These are phyloP conservation scores for Cutaneotrichosporon dermatis DNA, from an alignment of 1,284 basidiomycete genomes.

Conservation along the genomic window DNA sequence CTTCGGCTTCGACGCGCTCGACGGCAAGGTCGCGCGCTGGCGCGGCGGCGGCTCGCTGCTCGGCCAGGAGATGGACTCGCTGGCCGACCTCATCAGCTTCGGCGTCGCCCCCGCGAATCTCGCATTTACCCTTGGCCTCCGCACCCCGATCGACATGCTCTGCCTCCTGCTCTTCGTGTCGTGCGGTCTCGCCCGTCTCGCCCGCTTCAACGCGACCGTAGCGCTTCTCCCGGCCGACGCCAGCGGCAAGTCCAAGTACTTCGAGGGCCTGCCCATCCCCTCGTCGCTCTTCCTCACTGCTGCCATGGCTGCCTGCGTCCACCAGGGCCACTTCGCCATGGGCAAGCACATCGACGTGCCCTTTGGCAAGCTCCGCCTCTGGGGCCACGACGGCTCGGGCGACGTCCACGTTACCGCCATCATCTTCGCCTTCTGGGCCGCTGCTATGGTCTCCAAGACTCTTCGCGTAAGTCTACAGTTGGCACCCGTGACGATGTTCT, in stretches of 20 bases:
- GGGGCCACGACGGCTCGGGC: slow-evolving; percentile 60
- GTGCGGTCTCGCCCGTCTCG: slow-evolving; percentile 90
- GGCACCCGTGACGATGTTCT: neutral
- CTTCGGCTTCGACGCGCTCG: slow-evolving; percentile 96
- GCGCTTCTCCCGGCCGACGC: slow-evolving; percentile 86
- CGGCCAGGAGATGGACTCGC: slow-evolving; percentile 93
- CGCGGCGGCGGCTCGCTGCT: slow-evolving; percentile 90
- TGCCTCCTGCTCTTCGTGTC: slow-evolving; percentile 88
- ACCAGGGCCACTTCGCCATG: slow-evolving; percentile 69
- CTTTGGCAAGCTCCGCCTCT: slow-evolving; percentile 66
- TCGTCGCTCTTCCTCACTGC: slow-evolving; percentile 78
- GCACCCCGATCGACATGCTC: slow-evolving; percentile 82
- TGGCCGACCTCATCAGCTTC: slow-evolving; percentile 96
- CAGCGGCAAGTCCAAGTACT: slow-evolving; percentile 85
- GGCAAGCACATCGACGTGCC: slow-evolving; percentile 54
- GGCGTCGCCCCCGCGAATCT: slow-evolving; percentile 92
- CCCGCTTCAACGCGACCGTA: slow-evolving; percentile 97
- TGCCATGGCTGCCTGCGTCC: slow-evolving; percentile 75
- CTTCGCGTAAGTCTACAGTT: slow-evolving; percentile 56
- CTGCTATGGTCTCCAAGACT: slow-evolving; percentile 94
- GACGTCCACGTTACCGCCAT: slow-evolving; percentile 73
- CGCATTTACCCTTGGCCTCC: slow-evolving; percentile 85
- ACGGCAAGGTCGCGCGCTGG: slow-evolving; percentile 97
- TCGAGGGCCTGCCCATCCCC: slow-evolving; percentile 96
- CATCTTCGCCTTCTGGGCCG: slow-evolving; percentile 75